Base-by-base conservation (phyloP, 164 flowering plant genomes). In the Piper longum region DNA sequence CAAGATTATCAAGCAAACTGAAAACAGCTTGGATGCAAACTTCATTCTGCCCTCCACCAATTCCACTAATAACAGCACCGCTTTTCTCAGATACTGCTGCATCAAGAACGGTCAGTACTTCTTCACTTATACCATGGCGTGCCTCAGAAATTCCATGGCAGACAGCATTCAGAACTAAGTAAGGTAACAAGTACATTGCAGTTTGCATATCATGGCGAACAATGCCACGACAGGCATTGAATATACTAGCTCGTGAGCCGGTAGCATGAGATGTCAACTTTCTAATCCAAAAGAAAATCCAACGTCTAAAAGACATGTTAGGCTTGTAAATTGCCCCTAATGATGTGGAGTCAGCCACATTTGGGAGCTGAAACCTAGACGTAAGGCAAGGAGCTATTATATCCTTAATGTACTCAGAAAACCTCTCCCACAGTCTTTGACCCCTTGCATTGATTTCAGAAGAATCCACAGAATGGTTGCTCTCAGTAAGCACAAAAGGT, bases 311-410 rank as follows among this genome's bases (percentile, higher is more conserved):
- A 17, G 99, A 95, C 95, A 95, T 79, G 9, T 93, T 80, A 70
- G 95, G 85, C 18, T 80, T 78, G 70, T 91, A 95, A 62, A 95
- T 89, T 41, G 95, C 83, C 52, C 97, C 93, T 59, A 71, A 61
- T 55, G 80, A 77, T 61, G 89, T 62, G 40, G 86, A 85, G 69
- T 91, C 97, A 59, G 82, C 72, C 64, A 81, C 85, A 79, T 72
- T 82, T 41, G 88, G 97, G 67, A 95, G 95, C 65, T 84, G 93
- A 75, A 85, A 95, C 68, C 88, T 79, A 40, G 99, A 95, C 61
- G 99, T 95, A 66, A 95, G 74, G 76, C 99, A 95, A 55, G 99
- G 99, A 9, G 99, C 97, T 65, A 95, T 91, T 58, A 91, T 91
- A 79, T 95, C 99, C 77, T 91, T 95, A 45, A 95, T 82, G 80